Evolutionary conservation across 129 eudicot species (phyloP), one percentile per base, ranked within the genome.

Genomic region (Artemisia argyi): DNA sequence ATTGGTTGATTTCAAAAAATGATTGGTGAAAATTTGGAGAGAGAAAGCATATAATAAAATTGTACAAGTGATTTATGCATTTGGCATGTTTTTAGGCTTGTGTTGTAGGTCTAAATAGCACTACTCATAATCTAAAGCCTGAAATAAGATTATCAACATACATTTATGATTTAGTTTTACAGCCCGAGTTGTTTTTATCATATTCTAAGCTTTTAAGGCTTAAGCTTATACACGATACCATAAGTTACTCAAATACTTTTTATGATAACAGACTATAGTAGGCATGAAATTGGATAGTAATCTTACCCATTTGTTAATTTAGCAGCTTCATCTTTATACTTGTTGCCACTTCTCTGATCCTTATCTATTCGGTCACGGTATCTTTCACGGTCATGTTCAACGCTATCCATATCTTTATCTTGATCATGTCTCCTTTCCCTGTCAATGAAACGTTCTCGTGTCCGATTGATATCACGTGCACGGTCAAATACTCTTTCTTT

Each of bases 401-500:
- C 52, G 52, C 61, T 79, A 57, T 77, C 82, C 58, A 75, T 7
- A 44, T 80, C 83, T 77, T 79, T 70, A 59, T 76, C 75, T 18
- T 67, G 78, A 66, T 80, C 89, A 12, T 66, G 83, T 69, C 69
- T 83, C 69, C 85, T 77, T 4, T 82, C 89, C 77, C 84, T 80
- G 22, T 81, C 84, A 77, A 55, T 30, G 46, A 83, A 84, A 12
- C 68, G 90, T 28, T 78, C 85, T 73, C 86, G 79, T 11, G 76
- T 49, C 30, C 81, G 83, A 59, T 87, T 85, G 72, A 69, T 76
- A 75, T 83, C 95, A 70, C 77, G 92, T 46, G 69, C 64, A 66
- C 75, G 86, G 17, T 72, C 88, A 59, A 61, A 78, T 58, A 77
- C 84, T 74, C 88, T 89, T 51, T 87, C 95, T 76, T 81, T 83